phyloP scores from a whole-genome alignment of 805 yeast genomes.

The Lipomyces sp. region DNA sequence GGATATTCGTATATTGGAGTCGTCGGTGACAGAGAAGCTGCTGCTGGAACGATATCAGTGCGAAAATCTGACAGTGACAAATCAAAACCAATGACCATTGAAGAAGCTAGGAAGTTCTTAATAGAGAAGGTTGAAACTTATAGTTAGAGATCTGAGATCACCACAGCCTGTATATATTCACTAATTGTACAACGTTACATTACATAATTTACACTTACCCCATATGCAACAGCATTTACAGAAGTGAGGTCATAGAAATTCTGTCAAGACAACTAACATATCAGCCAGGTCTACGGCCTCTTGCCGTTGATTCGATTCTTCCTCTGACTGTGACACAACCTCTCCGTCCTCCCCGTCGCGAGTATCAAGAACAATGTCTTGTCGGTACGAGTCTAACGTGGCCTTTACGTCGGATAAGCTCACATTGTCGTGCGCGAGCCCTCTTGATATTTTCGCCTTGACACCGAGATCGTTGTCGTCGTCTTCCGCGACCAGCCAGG shows the following conservation, averaged over 20 bases:
- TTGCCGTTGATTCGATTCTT: slow-evolving; percentile 13
- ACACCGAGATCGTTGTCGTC: slow-evolving; percentile 23
- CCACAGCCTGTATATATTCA: not conserved
- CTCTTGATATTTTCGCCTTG: not conserved
- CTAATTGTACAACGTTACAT: too few species aligned
- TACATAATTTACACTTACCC: too few species aligned
- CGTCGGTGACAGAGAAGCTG: slow-evolving; percentile 82
- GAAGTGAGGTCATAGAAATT: slow-evolving; percentile 9
- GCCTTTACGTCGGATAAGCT: slow-evolving; percentile 9
- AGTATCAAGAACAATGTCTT: slow-evolving; percentile 22
- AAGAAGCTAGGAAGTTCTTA: slow-evolving; percentile 12
- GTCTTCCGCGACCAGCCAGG: slow-evolving; percentile 31
- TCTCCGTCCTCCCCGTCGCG: slow-evolving; percentile 11
- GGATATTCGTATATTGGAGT: slow-evolving; percentile 79
- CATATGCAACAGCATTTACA: too few species aligned
- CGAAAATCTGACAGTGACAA: slow-evolving; percentile 58
- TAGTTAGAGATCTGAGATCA: not conserved
- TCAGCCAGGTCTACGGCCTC: slow-evolving; percentile 25
- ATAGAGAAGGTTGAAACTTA: slow-evolving; percentile 5
- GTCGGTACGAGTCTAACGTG: slow-evolving; percentile 14
- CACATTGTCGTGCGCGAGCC: not conserved
- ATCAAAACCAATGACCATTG: slow-evolving; percentile 22
- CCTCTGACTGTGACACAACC: slow-evolving; percentile 12
- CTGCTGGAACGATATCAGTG: slow-evolving; percentile 56
- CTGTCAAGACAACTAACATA: slow-evolving; percentile 24